phyloP scores from a whole-genome alignment of 257 asterid genomes.

The Fraxinus anomala region DNA sequence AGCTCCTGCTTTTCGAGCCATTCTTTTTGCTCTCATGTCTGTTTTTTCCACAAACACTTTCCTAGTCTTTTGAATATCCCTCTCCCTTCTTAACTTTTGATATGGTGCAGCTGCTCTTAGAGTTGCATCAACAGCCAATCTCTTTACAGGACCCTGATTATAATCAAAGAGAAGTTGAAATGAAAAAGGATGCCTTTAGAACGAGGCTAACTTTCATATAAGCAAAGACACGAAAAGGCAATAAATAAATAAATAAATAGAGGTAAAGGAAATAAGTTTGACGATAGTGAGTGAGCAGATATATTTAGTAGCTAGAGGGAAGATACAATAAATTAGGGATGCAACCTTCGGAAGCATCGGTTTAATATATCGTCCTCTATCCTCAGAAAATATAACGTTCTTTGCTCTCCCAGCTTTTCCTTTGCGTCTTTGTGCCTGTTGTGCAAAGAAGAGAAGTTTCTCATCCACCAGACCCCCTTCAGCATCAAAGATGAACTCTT shows the following conservation, averaged over 20 bases:
- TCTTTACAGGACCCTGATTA: slow-evolving; percentile 89
- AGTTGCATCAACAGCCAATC: slow-evolving; percentile 99
- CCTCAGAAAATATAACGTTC: slow-evolving; percentile 95
- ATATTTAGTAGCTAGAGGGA: slow-evolving; percentile 1
- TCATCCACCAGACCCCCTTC: slow-evolving; percentile 97
- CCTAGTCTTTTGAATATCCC: slow-evolving; percentile 62
- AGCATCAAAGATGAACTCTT: slow-evolving; percentile 94
- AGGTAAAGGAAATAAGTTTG: not conserved
- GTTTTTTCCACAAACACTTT: slow-evolving; percentile 90
- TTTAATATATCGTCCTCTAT: slow-evolving; percentile 92
- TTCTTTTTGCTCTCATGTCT: slow-evolving; percentile 98
- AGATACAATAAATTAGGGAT: slow-evolving; percentile 21
- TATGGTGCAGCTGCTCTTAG: slow-evolving; percentile 99
- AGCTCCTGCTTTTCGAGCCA: slow-evolving; percentile 99
- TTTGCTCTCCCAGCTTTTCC: slow-evolving; percentile 99
- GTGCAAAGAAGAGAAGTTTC: slow-evolving; percentile 97
- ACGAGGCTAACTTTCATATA: not conserved
- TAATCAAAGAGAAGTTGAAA: slow-evolving; percentile 32
- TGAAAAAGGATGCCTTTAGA: not conserved
- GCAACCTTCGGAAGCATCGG: slow-evolving; percentile 98
- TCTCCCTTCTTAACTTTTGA: slow-evolving; percentile 92
- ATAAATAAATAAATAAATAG: not conserved
- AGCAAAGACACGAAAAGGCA: slow-evolving; percentile 6
- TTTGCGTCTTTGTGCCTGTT: slow-evolving; percentile 83
- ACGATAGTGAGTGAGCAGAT: not conserved